A percentile compares a stretch with the other conserved stretches of the same genome.
These are phyloP conservation scores for Stemphylium lycopersici DNA, from an alignment of 2,329 filamentous ascomycete species.

Conservation along the genomic window DNA sequence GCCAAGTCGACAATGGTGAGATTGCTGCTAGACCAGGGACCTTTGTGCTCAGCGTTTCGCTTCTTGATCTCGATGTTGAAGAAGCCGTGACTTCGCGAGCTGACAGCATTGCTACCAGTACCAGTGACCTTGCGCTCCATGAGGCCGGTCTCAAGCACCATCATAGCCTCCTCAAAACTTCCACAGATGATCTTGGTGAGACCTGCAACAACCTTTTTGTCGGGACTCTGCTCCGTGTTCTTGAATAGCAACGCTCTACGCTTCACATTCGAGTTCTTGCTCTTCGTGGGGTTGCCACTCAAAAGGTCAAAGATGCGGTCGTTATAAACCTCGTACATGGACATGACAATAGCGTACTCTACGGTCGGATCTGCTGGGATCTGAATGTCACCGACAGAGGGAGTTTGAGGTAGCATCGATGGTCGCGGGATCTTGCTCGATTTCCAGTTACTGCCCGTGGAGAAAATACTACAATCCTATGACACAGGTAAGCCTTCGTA, in stretches of 20 bases:
- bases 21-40: slow-evolving; percentile 75
- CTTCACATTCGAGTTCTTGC: slow-evolving; percentile 57
- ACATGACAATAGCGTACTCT: slow-evolving; percentile 87
- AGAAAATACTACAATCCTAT: slow-evolving; percentile 64
- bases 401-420: slow-evolving; percentile 73
- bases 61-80: slow-evolving; percentile 96
- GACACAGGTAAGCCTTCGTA: slow-evolving; percentile 34
- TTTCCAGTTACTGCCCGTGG: slow-evolving; percentile 61
- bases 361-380: slow-evolving; percentile 70
- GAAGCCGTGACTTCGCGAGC: slow-evolving; percentile 92
- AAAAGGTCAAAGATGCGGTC: slow-evolving; percentile 96
- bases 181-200: slow-evolving; percentile 88
- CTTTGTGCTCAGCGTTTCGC: slow-evolving; percentile 62
- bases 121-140: slow-evolving; percentile 86
- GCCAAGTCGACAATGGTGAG: slow-evolving; percentile 91
- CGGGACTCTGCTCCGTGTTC: slow-evolving; percentile 82
- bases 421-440: slow-evolving; percentile 68
- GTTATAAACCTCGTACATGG: slow-evolving; percentile 99
- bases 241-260: slow-evolving; percentile 91
- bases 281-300: slow-evolving; percentile 64
- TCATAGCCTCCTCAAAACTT: slow-evolving; percentile 80
- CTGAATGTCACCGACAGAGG: slow-evolving; percentile 73
- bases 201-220: slow-evolving; percentile 93
- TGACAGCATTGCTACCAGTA: slow-evolving; percentile 91
- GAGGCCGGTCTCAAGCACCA: slow-evolving; percentile 87